phyloP scores from a whole-genome alignment of 495 filamentous ascomycete species.

The Penicillium angulare region DNA sequence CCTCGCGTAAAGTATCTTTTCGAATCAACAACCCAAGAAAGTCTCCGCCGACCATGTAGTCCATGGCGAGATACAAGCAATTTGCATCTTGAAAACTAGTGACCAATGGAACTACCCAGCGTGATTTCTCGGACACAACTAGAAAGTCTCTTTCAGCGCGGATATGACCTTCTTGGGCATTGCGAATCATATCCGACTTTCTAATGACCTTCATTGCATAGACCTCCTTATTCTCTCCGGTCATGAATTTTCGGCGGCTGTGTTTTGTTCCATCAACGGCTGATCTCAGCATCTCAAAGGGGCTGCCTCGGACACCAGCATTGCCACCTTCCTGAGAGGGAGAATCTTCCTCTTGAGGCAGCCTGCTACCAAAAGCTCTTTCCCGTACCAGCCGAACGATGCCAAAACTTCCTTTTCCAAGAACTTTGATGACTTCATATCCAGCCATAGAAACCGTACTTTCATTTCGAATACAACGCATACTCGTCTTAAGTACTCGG shows the following conservation, averaged over 20 bases:
- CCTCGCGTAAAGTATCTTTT: conserved; percentile 74
- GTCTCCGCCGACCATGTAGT: conserved; percentile 95
- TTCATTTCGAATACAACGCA: conserved; percentile 34
- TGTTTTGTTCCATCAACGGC: conserved; percentile 25
- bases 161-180: conserved; percentile 88
- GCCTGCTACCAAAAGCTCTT: conserved; percentile 23
- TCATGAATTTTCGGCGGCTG: conserved; percentile 28
- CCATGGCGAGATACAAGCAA: conserved; percentile 91
- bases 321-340: not conserved
- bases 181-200: conserved; percentile 85
- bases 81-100: conserved; percentile 83
- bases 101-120: conserved; percentile 86
- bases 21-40: conserved; percentile 84
- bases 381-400: conserved; percentile 82
- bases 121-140: conserved; percentile 75
- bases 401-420: conserved; percentile 96
- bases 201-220: conserved; percentile 97
- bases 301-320: not conserved
- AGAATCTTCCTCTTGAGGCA: conserved; percentile 2
- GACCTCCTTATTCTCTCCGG: conserved; percentile 52
- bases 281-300: conserved; percentile 19
- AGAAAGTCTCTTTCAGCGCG: conserved; percentile 90
- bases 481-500: conserved; percentile 64
- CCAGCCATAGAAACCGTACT: conserved; percentile 54
- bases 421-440: conserved; percentile 78